A percentile compares a stretch with the other conserved stretches of the same genome.
phyloP scores from a whole-genome alignment of 257 asterid species.

The Perilla frutescens region DNA sequence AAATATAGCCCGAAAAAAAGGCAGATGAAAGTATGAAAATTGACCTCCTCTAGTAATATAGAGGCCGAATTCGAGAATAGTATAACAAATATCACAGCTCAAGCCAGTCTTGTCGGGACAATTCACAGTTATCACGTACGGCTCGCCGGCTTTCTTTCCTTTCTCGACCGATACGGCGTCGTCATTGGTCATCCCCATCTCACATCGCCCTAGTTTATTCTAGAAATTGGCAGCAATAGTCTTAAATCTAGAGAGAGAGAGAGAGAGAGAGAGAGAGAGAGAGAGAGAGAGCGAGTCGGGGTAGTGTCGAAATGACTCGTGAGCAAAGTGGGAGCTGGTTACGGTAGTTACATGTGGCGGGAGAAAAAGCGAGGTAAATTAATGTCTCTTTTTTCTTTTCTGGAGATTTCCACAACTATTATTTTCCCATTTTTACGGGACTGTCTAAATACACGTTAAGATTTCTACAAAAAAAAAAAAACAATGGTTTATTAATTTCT shows the following conservation, averaged over 20 bases:
- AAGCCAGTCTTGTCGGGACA: conserved; percentile 75
- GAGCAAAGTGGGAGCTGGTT: not conserved
- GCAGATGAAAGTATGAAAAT: conserved; percentile 3
- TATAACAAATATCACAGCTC: conserved; percentile 72
- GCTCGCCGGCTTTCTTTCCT: conserved; percentile 67
- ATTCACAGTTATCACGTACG: conserved; percentile 61
- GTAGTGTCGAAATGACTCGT: not conserved
- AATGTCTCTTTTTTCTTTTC: not conserved
- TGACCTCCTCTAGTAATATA: conserved; percentile 67
- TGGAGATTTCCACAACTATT: conserved; percentile 9
- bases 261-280: conserved; percentile 21
- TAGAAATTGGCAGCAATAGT: not conserved
- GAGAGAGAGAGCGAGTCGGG: conserved; percentile 10
- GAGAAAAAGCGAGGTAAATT: not conserved
- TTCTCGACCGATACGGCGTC: conserved; percentile 71
- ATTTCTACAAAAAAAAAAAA: no score
- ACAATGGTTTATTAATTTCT: no score
- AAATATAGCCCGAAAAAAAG: not conserved
- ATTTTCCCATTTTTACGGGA: no score
- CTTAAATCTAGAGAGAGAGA: conserved; percentile 16
- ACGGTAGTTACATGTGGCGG: conserved; percentile 36
- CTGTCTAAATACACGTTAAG: no score
- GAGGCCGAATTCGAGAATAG: conserved; percentile 72
- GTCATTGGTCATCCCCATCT: conserved; percentile 57
- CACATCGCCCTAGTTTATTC: conserved; percentile 8